Conservation (phyloP, 2,329 filamentous ascomycete species). For the Knoxdaviesia capensis region DNA sequence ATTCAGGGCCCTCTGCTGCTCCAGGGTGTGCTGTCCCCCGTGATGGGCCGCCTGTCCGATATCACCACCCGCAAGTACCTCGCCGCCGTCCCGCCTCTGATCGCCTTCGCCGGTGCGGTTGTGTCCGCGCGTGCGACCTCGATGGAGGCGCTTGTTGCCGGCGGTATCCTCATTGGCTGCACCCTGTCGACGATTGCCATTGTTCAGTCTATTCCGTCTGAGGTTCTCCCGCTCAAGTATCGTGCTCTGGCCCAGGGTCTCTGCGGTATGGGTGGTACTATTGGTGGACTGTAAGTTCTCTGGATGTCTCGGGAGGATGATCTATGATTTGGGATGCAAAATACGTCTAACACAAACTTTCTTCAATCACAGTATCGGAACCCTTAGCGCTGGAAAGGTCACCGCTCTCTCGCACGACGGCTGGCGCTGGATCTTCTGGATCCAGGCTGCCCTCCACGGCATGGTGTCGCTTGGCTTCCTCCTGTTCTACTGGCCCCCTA, state of each 20-base stretch:
- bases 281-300: slow-evolving; percentile 27
- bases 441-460: slow-evolving; percentile 32
- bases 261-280: slow-evolving; percentile 25
- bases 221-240: slow-evolving; percentile 35
- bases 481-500: slow-evolving; percentile 24
- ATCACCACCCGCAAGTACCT: slow-evolving; percentile 33
- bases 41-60: slow-evolving; percentile 34
- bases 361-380: slow-evolving; percentile 18
- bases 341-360: background rate
- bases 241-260: slow-evolving; percentile 34
- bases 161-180: slow-evolving; percentile 33
- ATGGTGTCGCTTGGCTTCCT: slow-evolving; percentile 25
- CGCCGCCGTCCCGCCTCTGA: slow-evolving; percentile 27
- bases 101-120: slow-evolving; percentile 31
- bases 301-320: no score
- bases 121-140: slow-evolving; percentile 32
- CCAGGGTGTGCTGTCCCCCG: slow-evolving; percentile 33
- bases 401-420: slow-evolving; percentile 24
- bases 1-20: slow-evolving; percentile 34
- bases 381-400: slow-evolving; percentile 28
- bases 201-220: slow-evolving; percentile 32
- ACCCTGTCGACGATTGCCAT: slow-evolving; percentile 33
- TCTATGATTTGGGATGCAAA: no score
- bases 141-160: slow-evolving; percentile 34
- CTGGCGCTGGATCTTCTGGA: slow-evolving; percentile 39